Evolutionary conservation across 306 rosid genomes (phyloP).

Genomic region (Parietaria judaica): DNA sequence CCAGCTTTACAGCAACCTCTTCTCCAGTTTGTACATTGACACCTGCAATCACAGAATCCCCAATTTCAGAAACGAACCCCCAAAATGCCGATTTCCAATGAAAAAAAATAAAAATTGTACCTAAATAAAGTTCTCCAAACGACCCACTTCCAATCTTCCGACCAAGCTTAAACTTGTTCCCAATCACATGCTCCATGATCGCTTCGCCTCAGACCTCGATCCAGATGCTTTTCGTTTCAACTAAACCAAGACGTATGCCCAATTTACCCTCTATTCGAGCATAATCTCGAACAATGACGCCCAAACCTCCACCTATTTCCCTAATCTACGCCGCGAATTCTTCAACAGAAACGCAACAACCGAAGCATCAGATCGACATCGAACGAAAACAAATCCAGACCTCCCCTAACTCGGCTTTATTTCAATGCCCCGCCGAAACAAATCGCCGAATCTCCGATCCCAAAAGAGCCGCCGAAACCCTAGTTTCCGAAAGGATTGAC

Average conservation of each 20-base stretch:
- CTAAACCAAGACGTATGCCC: conserved; percentile 28
- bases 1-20: conserved; percentile 99
- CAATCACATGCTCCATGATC: conserved; percentile 91
- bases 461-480: conserved; percentile 16
- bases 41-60: conserved; percentile 35
- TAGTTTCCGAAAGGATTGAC: conserved; percentile 12
- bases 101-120: conserved; percentile 20
- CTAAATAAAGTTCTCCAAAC: conserved; percentile 95
- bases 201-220: conserved; percentile 33
- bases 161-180: conserved; percentile 85
- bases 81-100: conserved; percentile 2
- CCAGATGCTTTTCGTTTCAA: conserved; percentile 24
- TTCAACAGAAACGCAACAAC: background rate
- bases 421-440: background rate
- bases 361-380: conserved; percentile 9
- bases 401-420: background rate
- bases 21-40: conserved; percentile 93
- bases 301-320: conserved; percentile 30
- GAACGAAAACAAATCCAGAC: background rate
- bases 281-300: conserved; percentile 27
- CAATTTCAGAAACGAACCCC: conserved; percentile 10
- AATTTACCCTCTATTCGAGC: conserved; percentile 33
- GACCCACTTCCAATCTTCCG: conserved; percentile 99
- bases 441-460: conserved; percentile 11
- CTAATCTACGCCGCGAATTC: conserved; percentile 20